Percentiles rank a stretch among this genome's conserved stretches.
Evolutionary conservation across 768 basidiomycete genomes (phyloP).

Genomic region (Rhodotorula diobovata): DNA sequence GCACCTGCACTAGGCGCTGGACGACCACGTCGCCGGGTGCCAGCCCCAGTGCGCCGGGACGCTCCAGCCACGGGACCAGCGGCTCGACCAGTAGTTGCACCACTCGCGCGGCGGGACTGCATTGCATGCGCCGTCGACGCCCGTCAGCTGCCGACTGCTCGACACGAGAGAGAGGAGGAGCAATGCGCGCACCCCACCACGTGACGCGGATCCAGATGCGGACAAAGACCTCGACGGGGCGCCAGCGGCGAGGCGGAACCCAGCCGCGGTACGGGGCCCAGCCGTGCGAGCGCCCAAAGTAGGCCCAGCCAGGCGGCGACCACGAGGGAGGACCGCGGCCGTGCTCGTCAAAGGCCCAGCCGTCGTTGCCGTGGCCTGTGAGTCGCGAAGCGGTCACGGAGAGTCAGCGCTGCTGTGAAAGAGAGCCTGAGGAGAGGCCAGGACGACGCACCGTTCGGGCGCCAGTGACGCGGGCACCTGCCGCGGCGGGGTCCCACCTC

Average conservation of each 20-base stretch:
- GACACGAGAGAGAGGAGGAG: neutral
- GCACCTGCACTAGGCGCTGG: too few species aligned
- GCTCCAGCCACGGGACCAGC: neutral
- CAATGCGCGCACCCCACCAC: neutral
- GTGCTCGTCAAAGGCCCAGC: neutral
- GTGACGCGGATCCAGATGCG: neutral
- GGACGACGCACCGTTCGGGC: neutral
- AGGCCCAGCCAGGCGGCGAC: neutral
- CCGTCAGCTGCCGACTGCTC: neutral
- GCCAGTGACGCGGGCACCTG: slow-evolving; percentile 1
- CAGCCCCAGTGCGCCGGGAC: neutral
- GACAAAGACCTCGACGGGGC: slow-evolving; percentile 2
- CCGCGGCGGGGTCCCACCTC: neutral
- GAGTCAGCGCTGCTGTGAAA: too few species aligned
- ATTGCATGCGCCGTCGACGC: neutral
- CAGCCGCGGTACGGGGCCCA: slow-evolving; percentile 6
- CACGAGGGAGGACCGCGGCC: neutral
- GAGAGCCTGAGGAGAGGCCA: too few species aligned
- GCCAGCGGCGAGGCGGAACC: neutral
- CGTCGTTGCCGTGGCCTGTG: slow-evolving; percentile 17
- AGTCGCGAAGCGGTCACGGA: neutral
- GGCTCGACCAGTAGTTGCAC: neutral
- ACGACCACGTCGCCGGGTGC: neutral
- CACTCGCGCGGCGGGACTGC: neutral
- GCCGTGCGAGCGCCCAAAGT: neutral